These are phyloP conservation scores for Larix sibirica DNA, from an alignment of 83 land plant species.

Conservation along the genomic window DNA sequence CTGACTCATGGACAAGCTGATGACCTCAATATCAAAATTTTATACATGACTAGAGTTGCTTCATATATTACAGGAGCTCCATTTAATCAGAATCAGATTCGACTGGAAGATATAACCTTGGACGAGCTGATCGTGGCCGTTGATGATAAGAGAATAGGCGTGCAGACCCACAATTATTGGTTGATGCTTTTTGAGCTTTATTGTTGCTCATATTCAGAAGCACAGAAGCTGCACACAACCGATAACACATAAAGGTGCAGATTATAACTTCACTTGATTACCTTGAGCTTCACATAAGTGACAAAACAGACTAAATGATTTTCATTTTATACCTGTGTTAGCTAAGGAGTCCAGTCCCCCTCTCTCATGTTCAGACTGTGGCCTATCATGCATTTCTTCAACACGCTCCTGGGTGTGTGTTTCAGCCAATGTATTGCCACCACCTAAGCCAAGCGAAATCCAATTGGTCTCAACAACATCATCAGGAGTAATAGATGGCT, in stretches of 20 bases:
- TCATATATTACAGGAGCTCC: background rate
- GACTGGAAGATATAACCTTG: conserved; percentile 45
- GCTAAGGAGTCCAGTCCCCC: conserved; percentile 47
- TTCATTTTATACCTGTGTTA: conserved; percentile 39
- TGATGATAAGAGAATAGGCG: conserved; percentile 45
- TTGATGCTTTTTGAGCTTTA: conserved; percentile 29
- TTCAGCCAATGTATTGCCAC: background rate
- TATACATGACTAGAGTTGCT: background rate
- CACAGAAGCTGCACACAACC: conserved; percentile 56
- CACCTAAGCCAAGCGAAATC: conserved; percentile 8
- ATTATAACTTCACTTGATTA: background rate
- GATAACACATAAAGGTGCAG: conserved; percentile 11
- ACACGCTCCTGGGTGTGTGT: conserved; percentile 26
- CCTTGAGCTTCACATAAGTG: background rate
- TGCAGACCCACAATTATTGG: conserved; percentile 26
- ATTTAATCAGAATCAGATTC: conserved; percentile 48
- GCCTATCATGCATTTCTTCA: conserved; percentile 27
- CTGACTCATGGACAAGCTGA: too few species aligned
- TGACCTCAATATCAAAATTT: too few species aligned
- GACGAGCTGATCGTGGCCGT: conserved; percentile 48
- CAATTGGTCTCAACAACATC: conserved; percentile 42
- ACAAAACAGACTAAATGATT: background rate
- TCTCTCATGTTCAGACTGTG: conserved; percentile 26
- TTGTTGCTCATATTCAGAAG: conserved; percentile 55
- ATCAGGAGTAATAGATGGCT: conserved; percentile 37